Evolutionary conservation across 2,329 filamentous ascomycete species (phyloP).

Genomic region (Verticillium nubilum): DNA sequence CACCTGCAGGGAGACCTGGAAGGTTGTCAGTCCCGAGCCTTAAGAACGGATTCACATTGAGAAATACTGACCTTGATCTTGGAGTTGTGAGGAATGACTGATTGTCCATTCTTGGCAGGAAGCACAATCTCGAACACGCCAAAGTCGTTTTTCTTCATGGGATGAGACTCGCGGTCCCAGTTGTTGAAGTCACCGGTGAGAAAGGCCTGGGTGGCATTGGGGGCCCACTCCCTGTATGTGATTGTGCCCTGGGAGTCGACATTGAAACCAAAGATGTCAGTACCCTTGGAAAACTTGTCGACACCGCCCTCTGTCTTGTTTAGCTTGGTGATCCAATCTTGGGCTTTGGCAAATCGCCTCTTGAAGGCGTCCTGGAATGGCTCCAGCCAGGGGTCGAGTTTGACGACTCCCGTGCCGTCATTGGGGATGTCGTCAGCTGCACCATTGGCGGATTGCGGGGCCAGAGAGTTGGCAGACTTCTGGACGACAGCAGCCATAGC

Average conservation of each 20-base stretch:
- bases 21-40: neutral
- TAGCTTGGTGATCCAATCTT: conserved; percentile 82
- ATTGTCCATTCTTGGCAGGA: conserved; percentile 65
- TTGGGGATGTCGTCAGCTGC: conserved; percentile 49
- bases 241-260: conserved; percentile 79
- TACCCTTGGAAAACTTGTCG: conserved; percentile 88
- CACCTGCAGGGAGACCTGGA: conserved; percentile 76
- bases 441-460: conserved; percentile 26
- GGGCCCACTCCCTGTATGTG: conserved; percentile 92
- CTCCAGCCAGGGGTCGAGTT: conserved; percentile 83
- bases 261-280: conserved; percentile 81
- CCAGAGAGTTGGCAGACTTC: conserved; percentile 39
- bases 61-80: conserved; percentile 74
- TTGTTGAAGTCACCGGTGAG: conserved; percentile 94
- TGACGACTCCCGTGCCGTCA: conserved; percentile 73
- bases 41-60: neutral
- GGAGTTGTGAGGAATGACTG: conserved; percentile 84
- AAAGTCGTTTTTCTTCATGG: conserved; percentile 80
- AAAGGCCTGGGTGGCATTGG: conserved; percentile 77
- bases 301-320: conserved; percentile 80
- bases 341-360: conserved; percentile 70
- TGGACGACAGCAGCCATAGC: conserved; percentile 15
- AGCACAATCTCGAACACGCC: conserved; percentile 83
- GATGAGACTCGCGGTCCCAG: conserved; percentile 78
- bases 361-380: conserved; percentile 77